Conservation (phyloP, 345 rosid genomes). For the Syzygium aromaticum region DNA sequence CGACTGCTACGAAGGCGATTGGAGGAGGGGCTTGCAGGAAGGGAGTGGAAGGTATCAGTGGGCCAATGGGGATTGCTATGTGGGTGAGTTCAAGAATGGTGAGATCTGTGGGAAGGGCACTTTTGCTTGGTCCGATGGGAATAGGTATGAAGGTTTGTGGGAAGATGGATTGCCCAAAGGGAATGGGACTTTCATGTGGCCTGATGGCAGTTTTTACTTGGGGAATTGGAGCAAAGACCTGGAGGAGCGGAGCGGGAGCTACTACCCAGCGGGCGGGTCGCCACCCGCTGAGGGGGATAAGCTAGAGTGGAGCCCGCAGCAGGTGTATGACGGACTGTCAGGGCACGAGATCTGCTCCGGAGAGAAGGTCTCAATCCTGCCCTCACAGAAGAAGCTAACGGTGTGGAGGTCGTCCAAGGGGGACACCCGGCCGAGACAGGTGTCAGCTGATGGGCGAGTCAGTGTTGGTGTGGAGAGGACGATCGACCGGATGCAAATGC, state of each 20-base stretch:
- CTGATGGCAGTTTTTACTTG: constrained; percentile 72
- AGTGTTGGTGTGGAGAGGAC: constrained; percentile 74
- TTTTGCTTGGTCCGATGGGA: constrained; percentile 65
- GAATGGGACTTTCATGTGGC: constrained; percentile 61
- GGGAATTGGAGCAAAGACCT: constrained; percentile 86
- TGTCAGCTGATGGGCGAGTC: constrained; percentile 78
- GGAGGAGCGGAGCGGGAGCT: constrained; percentile 67
- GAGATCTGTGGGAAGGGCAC: constrained; percentile 52
- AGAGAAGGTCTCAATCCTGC: constrained; percentile 63
- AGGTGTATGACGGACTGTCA: constrained; percentile 34
- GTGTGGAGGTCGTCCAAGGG: constrained; percentile 71
- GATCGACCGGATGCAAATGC: constrained; percentile 58
- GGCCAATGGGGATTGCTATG: constrained; percentile 44
- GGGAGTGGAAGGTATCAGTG: constrained; percentile 78
- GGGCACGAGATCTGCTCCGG: constrained; percentile 35
- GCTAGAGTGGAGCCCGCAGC: constrained; percentile 65
- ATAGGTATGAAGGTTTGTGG: constrained; percentile 66
- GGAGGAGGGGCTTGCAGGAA: constrained; percentile 76
- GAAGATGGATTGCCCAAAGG: constrained; percentile 84
- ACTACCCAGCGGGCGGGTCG: constrained; percentile 36
- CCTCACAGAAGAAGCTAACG: constrained; percentile 81
- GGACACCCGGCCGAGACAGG: constrained; percentile 38
- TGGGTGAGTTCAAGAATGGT: constrained; percentile 83
- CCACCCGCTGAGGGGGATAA: constrained; percentile 14
- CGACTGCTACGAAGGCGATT: constrained; percentile 80